Evolutionary conservation across 805 yeast genomes (phyloP).

Genomic region (Kodamaea laetipori): DNA sequence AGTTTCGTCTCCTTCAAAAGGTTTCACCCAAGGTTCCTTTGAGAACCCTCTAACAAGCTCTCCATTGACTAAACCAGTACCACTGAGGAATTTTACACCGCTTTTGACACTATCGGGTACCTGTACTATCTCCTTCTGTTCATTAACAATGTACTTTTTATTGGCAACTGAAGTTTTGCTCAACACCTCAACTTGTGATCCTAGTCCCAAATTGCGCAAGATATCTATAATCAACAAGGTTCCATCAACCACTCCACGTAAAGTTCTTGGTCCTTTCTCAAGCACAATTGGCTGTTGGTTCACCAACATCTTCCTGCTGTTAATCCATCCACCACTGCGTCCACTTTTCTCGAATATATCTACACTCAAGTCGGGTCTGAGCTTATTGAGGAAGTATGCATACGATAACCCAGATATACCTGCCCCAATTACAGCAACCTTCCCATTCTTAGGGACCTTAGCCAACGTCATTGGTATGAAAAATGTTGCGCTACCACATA

Average conservation of each 20-base stretch:
- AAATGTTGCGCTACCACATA: background rate
- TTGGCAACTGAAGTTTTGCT: slow-evolving; percentile 63
- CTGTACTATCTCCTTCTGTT: slow-evolving; percentile 50
- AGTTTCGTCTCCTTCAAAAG: slow-evolving; percentile 58
- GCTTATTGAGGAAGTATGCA: slow-evolving; percentile 62
- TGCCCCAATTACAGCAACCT: slow-evolving; percentile 78
- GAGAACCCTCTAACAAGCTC: slow-evolving; percentile 48
- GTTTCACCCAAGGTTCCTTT: slow-evolving; percentile 51
- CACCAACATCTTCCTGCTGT: slow-evolving; percentile 44
- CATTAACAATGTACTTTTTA: slow-evolving; percentile 62
- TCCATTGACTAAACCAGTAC: slow-evolving; percentile 43
- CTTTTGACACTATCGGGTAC: slow-evolving; percentile 50
- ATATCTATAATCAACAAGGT: slow-evolving; percentile 67
- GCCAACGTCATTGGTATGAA: background rate
- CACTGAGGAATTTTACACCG: slow-evolving; percentile 32
- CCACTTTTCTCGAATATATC: slow-evolving; percentile 58
- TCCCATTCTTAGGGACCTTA: slow-evolving; percentile 13
- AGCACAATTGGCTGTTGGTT: slow-evolving; percentile 37
- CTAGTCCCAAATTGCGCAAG: slow-evolving; percentile 48
- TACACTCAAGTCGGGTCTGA: slow-evolving; percentile 77
- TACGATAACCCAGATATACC: slow-evolving; percentile 86
- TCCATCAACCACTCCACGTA: slow-evolving; percentile 82
- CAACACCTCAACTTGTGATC: slow-evolving; percentile 59
- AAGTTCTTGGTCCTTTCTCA: slow-evolving; percentile 91
- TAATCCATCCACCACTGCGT: slow-evolving; percentile 80